Evolutionary conservation across 2,329 filamentous ascomycete species (phyloP), one percentile per base, ranked within the genome.

Genomic region (Colletotrichum graminicola): DNA sequence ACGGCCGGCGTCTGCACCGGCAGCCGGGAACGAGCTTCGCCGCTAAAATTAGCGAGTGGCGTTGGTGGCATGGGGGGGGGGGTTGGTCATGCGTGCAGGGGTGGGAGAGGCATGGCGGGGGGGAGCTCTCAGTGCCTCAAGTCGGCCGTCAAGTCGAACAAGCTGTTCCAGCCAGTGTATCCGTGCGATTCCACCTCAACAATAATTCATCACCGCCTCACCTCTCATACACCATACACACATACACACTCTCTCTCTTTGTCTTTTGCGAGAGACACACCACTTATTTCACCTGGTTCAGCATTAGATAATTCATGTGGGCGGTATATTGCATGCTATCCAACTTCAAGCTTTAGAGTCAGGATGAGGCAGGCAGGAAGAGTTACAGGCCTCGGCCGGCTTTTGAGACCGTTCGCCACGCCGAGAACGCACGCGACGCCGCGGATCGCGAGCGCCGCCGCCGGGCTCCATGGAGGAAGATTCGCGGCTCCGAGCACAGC

Each of bases 351-450:
- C 21, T 34, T 29, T 57, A 43, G 45, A 57, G n/a, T 62, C 54
- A 49, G n/a, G 34, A 72, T 72, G 70, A 66, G 47, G 34, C 66
- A 61, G 51, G 49, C 55, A 29, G 34, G 60, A 36, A 64, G 61
- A 43, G 34, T 34, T 26, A 29, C 47, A 41, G 36, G 49, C 49
- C 66, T 72, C 14, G 66, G 61, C 18, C 47, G 70, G 41, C 70
- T 71, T 18, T 60, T 49, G 29, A 66, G 70, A 36, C 51, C 66
- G 39, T 41, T 72, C 26, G 3, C 39, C 39, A 57, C 32, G n/a
- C 49, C 65, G 23, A 61, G 41, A 16, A 21, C 54, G 23, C 34
- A n/a, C 26, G 60, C 70, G 51, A 51, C 66, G 39, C 32, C 52
- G 55, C 32, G 41, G 10, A 29, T 26, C 55, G 55, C 66, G 14